Conservation (phyloP, 1,284 basidiomycete species). For the Lentinula novae-zelandiae region DNA sequence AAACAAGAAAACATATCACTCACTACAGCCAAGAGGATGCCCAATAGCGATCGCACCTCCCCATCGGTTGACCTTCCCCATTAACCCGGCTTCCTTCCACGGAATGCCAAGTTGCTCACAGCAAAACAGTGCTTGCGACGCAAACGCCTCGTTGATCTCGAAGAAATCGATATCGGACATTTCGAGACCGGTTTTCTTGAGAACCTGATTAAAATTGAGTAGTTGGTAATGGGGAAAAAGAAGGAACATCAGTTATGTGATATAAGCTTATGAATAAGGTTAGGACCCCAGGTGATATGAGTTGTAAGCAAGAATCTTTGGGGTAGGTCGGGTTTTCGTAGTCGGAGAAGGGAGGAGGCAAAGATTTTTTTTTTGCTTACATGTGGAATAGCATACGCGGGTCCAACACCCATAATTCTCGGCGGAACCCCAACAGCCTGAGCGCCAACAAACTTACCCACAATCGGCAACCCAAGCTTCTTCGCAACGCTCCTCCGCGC, state of each 20-base stretch:
- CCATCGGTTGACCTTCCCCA: conserved; percentile 71
- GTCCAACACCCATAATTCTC: conserved; percentile 89
- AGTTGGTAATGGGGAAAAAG: too few species aligned
- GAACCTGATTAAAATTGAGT: conserved; percentile 26
- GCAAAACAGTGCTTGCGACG: conserved; percentile 82
- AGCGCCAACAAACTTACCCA: conserved; percentile 89
- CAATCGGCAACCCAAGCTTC: conserved; percentile 85
- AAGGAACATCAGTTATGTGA: background rate
- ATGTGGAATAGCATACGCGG: conserved; percentile 87
- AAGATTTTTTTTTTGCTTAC: conserved; percentile 22
- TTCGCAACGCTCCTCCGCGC: conserved; percentile 84
- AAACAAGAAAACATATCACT: conserved; percentile 27
- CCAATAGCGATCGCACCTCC: conserved; percentile 92
- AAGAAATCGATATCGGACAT: conserved; percentile 84
- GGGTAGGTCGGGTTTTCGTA: background rate
- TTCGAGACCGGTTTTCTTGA: conserved; percentile 73
- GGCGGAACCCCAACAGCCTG: conserved; percentile 84
- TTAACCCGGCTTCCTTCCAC: conserved; percentile 34
- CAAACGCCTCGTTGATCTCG: conserved; percentile 96
- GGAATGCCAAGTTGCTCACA: conserved; percentile 76
- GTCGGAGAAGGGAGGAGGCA: too few species aligned
- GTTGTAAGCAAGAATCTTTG: background rate
- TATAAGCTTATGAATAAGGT: background rate
- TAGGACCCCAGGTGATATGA: background rate
- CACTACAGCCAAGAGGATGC: conserved; percentile 79